phyloP scores from a whole-genome alignment of 2,329 filamentous ascomycete species.

The Trichoderma oligosporum region DNA sequence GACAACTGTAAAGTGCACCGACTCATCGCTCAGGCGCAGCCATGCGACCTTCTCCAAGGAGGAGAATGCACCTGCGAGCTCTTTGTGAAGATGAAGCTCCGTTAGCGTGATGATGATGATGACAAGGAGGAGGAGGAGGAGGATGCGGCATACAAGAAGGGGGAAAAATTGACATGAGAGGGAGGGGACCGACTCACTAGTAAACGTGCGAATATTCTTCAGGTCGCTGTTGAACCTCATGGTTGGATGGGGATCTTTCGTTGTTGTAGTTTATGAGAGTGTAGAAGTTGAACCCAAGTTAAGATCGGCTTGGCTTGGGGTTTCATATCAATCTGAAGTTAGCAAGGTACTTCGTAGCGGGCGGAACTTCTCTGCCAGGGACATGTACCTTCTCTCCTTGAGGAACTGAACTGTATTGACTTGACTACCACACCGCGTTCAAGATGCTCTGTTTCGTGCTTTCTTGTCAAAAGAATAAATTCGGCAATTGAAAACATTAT shows the following conservation, averaged over 20 bases:
- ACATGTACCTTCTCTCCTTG: too few relatives aligned
- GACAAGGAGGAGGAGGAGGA: not conserved
- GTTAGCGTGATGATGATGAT: not conserved
- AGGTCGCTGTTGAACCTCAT: slow-evolving; percentile 67
- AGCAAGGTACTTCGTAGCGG: not conserved
- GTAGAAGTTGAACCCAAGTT: not conserved
- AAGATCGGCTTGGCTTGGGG: not conserved
- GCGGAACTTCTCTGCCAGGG: too few relatives aligned
- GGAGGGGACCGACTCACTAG: too few relatives aligned
- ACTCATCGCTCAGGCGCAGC: slow-evolving; percentile 83
- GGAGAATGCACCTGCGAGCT: slow-evolving; percentile 60
- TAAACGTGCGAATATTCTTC: slow-evolving; percentile 63
- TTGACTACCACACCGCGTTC: too few relatives aligned
- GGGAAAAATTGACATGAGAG: too few relatives aligned
- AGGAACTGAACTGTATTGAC: too few relatives aligned
- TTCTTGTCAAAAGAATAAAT: too few relatives aligned
- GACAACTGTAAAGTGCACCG: slow-evolving; percentile 90
- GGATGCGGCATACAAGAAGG: too few relatives aligned
- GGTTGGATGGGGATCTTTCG: slow-evolving; percentile 26
- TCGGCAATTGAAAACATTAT: too few relatives aligned
- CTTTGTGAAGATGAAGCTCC: slow-evolving; percentile 35
- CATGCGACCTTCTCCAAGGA: slow-evolving; percentile 80
- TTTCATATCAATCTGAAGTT: not conserved
- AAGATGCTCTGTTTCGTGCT: too few relatives aligned
- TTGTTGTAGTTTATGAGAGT: not conserved